phyloP scores from a whole-genome alignment of 805 yeast genomes.

The Barnettozyma populi region DNA sequence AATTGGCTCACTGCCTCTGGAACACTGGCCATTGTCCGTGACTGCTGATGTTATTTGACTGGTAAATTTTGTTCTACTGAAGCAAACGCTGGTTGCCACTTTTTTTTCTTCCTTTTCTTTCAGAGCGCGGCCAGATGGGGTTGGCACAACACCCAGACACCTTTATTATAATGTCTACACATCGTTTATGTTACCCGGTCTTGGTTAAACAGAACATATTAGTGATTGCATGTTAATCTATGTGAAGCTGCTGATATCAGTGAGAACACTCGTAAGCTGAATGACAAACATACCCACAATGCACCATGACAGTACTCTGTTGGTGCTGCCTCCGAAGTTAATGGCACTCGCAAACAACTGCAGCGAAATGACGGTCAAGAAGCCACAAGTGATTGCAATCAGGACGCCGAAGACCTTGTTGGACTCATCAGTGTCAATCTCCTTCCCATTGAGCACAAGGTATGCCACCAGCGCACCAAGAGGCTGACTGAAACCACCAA shows the following conservation, averaged over 20 bases:
- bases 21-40: conserved; percentile 11
- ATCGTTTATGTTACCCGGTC: not conserved
- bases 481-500: conserved; percentile 88
- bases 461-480: conserved; percentile 78
- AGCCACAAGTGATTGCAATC: conserved; percentile 76
- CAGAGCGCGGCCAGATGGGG: too few species aligned
- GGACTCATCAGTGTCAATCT: conserved; percentile 29
- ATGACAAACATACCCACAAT: conserved; percentile 55
- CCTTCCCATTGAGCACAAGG: conserved; percentile 37
- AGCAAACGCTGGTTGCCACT: not conserved
- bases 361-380: conserved; percentile 70
- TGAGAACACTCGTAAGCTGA: conserved; percentile 39
- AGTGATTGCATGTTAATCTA: too few species aligned
- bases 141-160: not conserved
- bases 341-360: conserved; percentile 85
- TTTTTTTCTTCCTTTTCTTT: not conserved
- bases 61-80: too few species aligned
- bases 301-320: conserved; percentile 52
- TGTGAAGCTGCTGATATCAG: conserved; percentile 13
- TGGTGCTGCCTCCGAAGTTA: conserved; percentile 69
- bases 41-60: not conserved
- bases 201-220: too few species aligned
- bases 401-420: conserved; percentile 51
- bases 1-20: conserved; percentile 41
- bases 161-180: too few species aligned